Percentiles rank a stretch among this genome's conserved stretches.
phyloP scores from a whole-genome alignment of 495 filamentous ascomycete species.

The Pyrenula aspistea region DNA sequence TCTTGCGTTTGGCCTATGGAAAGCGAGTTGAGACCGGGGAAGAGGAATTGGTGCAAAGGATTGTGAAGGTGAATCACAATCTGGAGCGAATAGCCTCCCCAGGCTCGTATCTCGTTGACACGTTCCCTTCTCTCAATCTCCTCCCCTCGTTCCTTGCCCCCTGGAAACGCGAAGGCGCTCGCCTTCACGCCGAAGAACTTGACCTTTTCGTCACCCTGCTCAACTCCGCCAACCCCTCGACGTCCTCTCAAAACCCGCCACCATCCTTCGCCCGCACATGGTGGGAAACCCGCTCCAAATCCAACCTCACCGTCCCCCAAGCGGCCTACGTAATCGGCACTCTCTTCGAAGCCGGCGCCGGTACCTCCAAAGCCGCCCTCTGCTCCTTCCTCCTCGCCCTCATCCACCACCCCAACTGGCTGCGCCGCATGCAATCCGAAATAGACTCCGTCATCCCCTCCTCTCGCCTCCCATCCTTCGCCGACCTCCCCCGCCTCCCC shows the following conservation, averaged over 20 bases:
- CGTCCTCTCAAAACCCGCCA: neutral
- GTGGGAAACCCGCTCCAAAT: constrained; percentile 1
- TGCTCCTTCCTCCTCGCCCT: constrained; percentile 19
- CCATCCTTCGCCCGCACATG: constrained; percentile 13
- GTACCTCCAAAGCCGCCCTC: constrained; percentile 26
- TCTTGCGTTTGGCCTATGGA: constrained; percentile 48
- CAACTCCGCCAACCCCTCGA: neutral
- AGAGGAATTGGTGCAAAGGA: constrained; percentile 13
- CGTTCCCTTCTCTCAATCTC: constrained; percentile 28
- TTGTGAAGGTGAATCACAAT: constrained; percentile 14
- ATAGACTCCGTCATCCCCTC: constrained; percentile 18
- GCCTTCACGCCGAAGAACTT: constrained; percentile 13
- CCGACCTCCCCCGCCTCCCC: constrained; percentile 30
- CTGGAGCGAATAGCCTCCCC: constrained; percentile 18
- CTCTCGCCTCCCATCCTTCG: constrained; percentile 33
- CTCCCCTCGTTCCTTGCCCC: constrained; percentile 30
- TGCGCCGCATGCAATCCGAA: constrained; percentile 13
- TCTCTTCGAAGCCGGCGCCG: constrained; percentile 30
- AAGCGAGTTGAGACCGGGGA: constrained; percentile 21
- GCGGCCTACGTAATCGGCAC: constrained; percentile 27
- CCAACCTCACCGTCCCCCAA: constrained; percentile 11
- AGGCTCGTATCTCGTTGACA: constrained; percentile 21
- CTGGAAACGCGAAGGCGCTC: constrained; percentile 38
- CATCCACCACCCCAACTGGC: constrained; percentile 7
- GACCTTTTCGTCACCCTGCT: neutral